These are phyloP conservation scores for Aspergillus viridinutans DNA, from an alignment of 2,329 filamentous ascomycete genomes.

Conservation along the genomic window DNA sequence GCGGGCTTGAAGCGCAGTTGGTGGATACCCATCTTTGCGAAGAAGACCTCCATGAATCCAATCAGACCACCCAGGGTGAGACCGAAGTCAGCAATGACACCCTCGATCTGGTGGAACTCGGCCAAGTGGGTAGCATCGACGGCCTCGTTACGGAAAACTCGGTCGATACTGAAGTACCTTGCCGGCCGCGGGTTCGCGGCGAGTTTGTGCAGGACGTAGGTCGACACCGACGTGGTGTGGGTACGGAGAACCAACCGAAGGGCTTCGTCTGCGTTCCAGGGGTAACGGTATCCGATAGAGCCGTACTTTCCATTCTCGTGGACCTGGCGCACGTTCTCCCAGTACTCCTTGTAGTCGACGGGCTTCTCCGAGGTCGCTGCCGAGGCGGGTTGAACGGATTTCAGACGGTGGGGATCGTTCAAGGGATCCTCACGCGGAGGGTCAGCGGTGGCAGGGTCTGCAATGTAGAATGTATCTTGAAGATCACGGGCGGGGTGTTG, in stretches of 20 bases:
- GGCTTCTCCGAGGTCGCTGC: slow-evolving; percentile 46
- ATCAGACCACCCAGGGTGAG: slow-evolving; percentile 89
- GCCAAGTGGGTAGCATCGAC: slow-evolving; percentile 95
- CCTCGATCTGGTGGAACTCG: slow-evolving; percentile 98
- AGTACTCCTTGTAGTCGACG: slow-evolving; percentile 77
- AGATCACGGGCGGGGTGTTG: slow-evolving; percentile 96
- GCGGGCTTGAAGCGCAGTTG: slow-evolving; percentile 93
- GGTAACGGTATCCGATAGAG: slow-evolving; percentile 94
- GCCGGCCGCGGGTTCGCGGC: slow-evolving; percentile 78
- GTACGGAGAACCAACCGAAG: slow-evolving; percentile 85
- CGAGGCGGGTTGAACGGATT: slow-evolving; percentile 40
- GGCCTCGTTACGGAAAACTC: slow-evolving; percentile 96
- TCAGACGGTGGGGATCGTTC: slow-evolving; percentile 34
- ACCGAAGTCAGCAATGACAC: slow-evolving; percentile 95
- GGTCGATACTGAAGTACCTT: slow-evolving; percentile 98
- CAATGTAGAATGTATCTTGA: slow-evolving; percentile 98
- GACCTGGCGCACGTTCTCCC: slow-evolving; percentile 78
- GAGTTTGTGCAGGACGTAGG: slow-evolving; percentile 85
- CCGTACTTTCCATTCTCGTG: slow-evolving; percentile 91
- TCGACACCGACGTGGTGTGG: slow-evolving; percentile 89
- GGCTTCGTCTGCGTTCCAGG: slow-evolving; percentile 84
- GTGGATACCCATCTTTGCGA: slow-evolving; percentile 88
- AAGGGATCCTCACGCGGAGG: slow-evolving; percentile 56
- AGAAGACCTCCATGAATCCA: slow-evolving; percentile 94
- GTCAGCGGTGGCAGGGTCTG: slow-evolving; percentile 76